A percentile compares a stretch with the other conserved stretches of the same genome.
Conservation (phyloP, 2,329 filamentous ascomycete species). For the Cadophora sp. region DNA sequence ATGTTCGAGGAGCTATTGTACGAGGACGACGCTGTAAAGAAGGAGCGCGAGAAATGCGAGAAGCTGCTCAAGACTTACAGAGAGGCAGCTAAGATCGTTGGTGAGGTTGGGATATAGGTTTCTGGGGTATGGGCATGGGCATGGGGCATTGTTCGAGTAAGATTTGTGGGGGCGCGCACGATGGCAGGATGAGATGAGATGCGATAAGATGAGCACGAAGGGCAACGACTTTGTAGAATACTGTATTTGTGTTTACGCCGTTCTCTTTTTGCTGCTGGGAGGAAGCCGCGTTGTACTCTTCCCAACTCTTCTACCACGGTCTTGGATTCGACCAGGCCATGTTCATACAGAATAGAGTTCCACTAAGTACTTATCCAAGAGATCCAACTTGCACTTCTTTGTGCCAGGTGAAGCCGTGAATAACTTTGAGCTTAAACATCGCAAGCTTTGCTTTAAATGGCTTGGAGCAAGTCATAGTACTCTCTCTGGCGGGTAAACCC, state of each 20-base stretch:
- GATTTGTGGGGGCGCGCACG: constrained; percentile 28
- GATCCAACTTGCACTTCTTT: background rate
- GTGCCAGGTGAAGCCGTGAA: background rate
- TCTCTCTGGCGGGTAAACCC: background rate
- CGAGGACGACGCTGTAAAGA: constrained; percentile 97
- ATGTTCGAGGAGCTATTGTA: constrained; percentile 94
- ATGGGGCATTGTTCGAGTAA: constrained; percentile 29
- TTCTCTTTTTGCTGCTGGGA: constrained; percentile 19
- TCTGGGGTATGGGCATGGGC: background rate
- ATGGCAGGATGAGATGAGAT: constrained; percentile 26
- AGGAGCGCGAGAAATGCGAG: constrained; percentile 98
- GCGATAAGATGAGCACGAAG: constrained; percentile 21
- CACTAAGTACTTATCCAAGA: constrained; percentile 1
- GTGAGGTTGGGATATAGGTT: constrained; percentile 79
- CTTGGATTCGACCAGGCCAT: constrained; percentile 25
- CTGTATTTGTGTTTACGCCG: constrained; percentile 34
- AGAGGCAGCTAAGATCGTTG: constrained; percentile 97
- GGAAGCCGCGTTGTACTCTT: constrained; percentile 19
- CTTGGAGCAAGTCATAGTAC: background rate
- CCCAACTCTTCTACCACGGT: constrained; percentile 29
- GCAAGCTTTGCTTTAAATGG: background rate
- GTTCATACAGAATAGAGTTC: constrained; percentile 30
- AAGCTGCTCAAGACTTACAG: constrained; percentile 94
- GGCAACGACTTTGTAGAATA: constrained; percentile 37
- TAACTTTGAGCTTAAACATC: background rate